These are phyloP conservation scores for Xylariaceae sp. DNA, from an alignment of 2,329 filamentous ascomycete genomes.

Conservation along the genomic window DNA sequence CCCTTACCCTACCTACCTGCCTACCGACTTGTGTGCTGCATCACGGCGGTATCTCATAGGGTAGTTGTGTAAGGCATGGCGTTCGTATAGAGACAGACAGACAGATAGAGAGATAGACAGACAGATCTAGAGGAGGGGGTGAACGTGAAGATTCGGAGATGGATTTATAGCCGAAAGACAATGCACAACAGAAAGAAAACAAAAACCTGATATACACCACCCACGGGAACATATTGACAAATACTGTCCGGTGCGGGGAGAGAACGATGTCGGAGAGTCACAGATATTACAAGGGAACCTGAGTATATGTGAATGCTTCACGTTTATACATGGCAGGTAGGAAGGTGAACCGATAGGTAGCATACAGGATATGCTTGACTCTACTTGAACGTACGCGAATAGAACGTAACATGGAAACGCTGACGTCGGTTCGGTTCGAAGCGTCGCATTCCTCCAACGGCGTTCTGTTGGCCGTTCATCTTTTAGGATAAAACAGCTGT, in stretches of 20 bases:
- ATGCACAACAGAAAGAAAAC: background rate
- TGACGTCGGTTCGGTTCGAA: background rate
- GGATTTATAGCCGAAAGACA: background rate
- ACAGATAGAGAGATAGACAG: no score
- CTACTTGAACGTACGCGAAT: background rate
- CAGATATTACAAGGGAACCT: background rate
- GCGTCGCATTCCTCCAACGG: background rate
- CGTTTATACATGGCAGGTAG: background rate
- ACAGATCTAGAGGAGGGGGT: no score
- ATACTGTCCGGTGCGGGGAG: background rate
- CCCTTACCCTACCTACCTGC: background rate
- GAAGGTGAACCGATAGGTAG: background rate
- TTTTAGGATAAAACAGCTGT: background rate
- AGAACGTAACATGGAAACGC: background rate
- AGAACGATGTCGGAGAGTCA: background rate
- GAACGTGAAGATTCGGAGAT: no score
- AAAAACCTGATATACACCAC: background rate
- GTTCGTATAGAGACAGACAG: no score
- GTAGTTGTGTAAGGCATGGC: no score
- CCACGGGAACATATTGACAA: background rate
- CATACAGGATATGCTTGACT: background rate
- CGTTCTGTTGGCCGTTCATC: background rate
- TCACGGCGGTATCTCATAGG: background rate
- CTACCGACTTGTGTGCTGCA: background rate
- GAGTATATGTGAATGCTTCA: background rate